Conservation (phyloP, 2,329 filamentous ascomycete species). For the Elsinoe perseae region DNA sequence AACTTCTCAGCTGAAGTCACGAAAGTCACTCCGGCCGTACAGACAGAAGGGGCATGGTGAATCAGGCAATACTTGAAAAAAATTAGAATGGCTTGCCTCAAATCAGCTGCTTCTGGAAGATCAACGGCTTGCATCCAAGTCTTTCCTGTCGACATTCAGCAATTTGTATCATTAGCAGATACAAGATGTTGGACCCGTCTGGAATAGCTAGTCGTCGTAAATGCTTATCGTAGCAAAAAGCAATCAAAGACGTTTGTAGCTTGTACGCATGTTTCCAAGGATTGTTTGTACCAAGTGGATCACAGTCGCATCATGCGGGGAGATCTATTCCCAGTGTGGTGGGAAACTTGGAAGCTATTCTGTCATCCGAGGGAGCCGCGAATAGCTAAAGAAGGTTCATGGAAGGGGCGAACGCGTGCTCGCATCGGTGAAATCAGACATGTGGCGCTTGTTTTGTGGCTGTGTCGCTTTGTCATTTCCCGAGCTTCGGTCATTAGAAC, state of each 20-base stretch:
- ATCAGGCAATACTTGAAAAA: not conserved
- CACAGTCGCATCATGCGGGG: not conserved
- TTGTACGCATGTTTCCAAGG: not conserved
- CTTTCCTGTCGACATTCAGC: too few species aligned
- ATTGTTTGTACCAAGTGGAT: not conserved
- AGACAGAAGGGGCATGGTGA: not conserved
- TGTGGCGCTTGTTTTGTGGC: not conserved
- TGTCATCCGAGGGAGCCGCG: conserved; percentile 1
- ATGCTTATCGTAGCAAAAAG: not conserved
- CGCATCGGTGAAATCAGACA: not conserved
- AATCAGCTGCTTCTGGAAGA: not conserved
- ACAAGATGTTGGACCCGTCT: too few species aligned
- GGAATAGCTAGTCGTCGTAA: not conserved
- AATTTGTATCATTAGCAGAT: too few species aligned
- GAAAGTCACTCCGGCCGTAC: too few species aligned
- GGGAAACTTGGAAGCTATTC: not conserved
- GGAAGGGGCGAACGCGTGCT: conserved; percentile 1
- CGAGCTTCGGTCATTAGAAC: not conserved
- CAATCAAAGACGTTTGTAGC: not conserved
- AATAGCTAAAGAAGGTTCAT: not conserved
- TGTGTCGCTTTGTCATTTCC: not conserved
- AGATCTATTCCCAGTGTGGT: not conserved
- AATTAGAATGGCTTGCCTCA: not conserved
- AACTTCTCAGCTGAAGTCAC: not conserved
- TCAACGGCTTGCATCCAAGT: not conserved